Base-by-base conservation (phyloP, 257 asterid genomes). In the Linaria vulgaris region DNA sequence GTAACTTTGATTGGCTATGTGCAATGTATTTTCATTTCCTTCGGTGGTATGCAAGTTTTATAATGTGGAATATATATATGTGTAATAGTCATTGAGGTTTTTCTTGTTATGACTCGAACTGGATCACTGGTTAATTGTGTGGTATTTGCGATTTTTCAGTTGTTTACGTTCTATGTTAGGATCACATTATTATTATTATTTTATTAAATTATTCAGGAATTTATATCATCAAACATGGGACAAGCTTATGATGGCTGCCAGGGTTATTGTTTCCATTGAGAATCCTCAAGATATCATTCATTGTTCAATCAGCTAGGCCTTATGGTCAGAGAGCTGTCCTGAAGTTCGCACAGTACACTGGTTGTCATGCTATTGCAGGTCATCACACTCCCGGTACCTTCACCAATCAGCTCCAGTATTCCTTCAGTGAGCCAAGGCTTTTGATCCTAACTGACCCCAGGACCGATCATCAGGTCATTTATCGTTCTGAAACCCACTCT, bases 321-420 rank as follows among this genome's bases (percentile, higher is more conserved):
- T 78, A 78, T 49, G 83, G 83, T 64, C 80, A 79, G 76, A 75
- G 84, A 24, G 84, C 84, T 7, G 81, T 79, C 17, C 37, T 79
- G 67, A 79, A 75, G 47, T 79, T 79, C 66, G 84, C 84, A 5
- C 81, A 79, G 22, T 72, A 79, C 20, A 79, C 83, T 4, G 76
- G 83, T 6, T 50, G 66, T 4, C 57, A 76, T 25, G 84, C 85
- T 0, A 79, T 75, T 58, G 84, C 81, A 1, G 84, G 79, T n/a
- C 71, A 79, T 25, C 84, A 79, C 70, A 76, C 84, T 16, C 84
- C 81, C 38, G 84, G 81, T 10, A 76, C 79, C 0, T 72, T 76
- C 56, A 79, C 81, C 14, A 75, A 75, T 41, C 81, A 79, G 72
- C 69, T 79, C 5, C 82, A 77, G 58, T 73, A 79, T 12, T 61